phyloP scores from a whole-genome alignment of 2,329 filamentous ascomycete genomes.

The Cytospora piceicola region DNA sequence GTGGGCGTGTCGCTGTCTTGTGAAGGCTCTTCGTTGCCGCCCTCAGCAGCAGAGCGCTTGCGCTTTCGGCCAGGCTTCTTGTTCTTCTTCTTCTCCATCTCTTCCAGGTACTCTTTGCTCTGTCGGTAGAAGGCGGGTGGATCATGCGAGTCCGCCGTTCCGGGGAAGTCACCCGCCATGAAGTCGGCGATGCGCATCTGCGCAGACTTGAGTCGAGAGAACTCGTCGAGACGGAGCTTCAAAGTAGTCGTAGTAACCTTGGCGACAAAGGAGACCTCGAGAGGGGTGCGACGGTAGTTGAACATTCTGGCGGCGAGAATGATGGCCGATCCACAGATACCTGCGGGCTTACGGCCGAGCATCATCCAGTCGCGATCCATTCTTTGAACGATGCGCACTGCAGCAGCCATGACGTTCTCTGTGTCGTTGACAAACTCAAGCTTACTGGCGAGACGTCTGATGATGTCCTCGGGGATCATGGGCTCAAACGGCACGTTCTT shows the following conservation, averaged over 20 bases:
- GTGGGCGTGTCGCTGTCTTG: slow-evolving; percentile 42
- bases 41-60: slow-evolving; percentile 43
- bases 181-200: slow-evolving; percentile 84
- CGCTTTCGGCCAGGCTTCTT: slow-evolving; percentile 45
- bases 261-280: slow-evolving; percentile 97
- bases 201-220: slow-evolving; percentile 83
- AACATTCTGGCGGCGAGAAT: slow-evolving; percentile 97
- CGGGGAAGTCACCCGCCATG: slow-evolving; percentile 21
- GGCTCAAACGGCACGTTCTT: slow-evolving; percentile 55
- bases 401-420: slow-evolving; percentile 84
- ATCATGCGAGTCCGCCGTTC: slow-evolving; percentile 70
- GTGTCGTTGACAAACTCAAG: slow-evolving; percentile 87
- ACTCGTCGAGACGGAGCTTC: slow-evolving; percentile 88
- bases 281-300: slow-evolving; percentile 90
- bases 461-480: slow-evolving; percentile 85
- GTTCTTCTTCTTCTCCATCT: slow-evolving; percentile 51
- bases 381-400: slow-evolving; percentile 81
- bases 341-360: slow-evolving; percentile 88
- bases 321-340: slow-evolving; percentile 90
- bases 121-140: slow-evolving; percentile 81
- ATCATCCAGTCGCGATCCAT: slow-evolving; percentile 99
- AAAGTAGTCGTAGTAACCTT: slow-evolving; percentile 96
- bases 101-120: slow-evolving; percentile 61
- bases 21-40: slow-evolving; percentile 38
- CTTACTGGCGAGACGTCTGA: slow-evolving; percentile 87